Evolutionary conservation across 495 filamentous ascomycete species (phyloP), one percentile per base, ranked within the genome.

Genomic region (Paragyromitra xinjiangensis): DNA sequence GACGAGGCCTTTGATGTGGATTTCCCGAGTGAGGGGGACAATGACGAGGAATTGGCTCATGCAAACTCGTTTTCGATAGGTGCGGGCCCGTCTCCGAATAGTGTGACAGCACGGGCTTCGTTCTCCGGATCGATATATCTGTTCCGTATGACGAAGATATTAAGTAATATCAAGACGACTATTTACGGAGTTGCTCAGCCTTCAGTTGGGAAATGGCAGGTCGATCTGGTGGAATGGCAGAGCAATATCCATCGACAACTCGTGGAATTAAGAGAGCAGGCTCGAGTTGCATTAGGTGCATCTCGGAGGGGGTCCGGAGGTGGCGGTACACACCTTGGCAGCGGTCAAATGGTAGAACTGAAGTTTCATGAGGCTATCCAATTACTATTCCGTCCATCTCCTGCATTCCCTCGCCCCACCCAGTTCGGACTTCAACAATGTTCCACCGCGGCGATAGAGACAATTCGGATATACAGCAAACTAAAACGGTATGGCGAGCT

Each of bases 301-400:
- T 67, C 75, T 61, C 75, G 71, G 16, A 69, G 80, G 24, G 55
- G 71, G 42, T 67, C 80, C 34, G 75, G 69, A 50, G 59, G 71
- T 22, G 19, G 63, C 11, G 75, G 75, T 7, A 50, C n/a, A 14
- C 61, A 64, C 39, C 73, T 75, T 22, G 72, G 78, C 11, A 75
- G 44, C 24, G 64, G 70, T 6, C 78, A 80, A 37, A 80, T 79
- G 62, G 66, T 81, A 22, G 81, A 82, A 42, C 74, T 82, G 24
- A 82, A 81, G 50, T 77, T 70, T 26, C 50, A 78, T n/a, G 81
- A 82, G 55, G 81, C 81, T 9, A 78, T 82, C 6, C 81, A 82
- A 44, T 42, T 82, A 11, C 74, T 82, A 9, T 82, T 82, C 62
- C 66, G 78, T 6, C 81, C 78, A 4, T 81, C 64, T 26, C 78